Evolutionary conservation across 441 rosid species (phyloP).

Genomic region (Hypseocharis bilobata): DNA sequence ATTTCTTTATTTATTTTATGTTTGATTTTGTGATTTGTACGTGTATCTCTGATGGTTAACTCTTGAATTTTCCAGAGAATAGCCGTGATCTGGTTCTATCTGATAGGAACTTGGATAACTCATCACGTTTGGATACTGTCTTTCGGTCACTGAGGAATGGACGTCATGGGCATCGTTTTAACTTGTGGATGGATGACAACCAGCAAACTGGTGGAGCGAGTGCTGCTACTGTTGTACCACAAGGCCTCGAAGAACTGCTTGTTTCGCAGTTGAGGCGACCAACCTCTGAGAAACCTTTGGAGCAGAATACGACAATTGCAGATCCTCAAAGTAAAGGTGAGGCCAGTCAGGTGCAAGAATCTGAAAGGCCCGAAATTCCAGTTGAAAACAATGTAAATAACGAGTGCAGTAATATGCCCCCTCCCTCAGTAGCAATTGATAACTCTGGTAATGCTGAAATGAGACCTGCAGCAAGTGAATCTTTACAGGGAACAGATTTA

Average conservation of each 20-base stretch:
- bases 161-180: conserved; percentile 80
- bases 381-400: conserved; percentile 42
- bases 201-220: conserved; percentile 70
- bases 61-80: conserved; percentile 35
- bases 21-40: conserved; percentile 7
- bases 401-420: conserved; percentile 38
- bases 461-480: conserved; percentile 39
- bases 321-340: conserved; percentile 50
- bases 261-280: conserved; percentile 83
- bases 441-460: conserved; percentile 43
- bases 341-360: conserved; percentile 38
- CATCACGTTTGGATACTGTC: conserved; percentile 63
- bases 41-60: conserved; percentile 14
- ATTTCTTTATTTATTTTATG: too few species aligned
- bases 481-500: conserved; percentile 32
- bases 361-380: conserved; percentile 40
- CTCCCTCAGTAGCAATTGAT: conserved; percentile 35
- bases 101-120: conserved; percentile 50
- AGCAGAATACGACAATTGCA: conserved; percentile 36
- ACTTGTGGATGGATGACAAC: conserved; percentile 88
- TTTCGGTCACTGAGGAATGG: conserved; percentile 90
- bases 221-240: conserved; percentile 62
- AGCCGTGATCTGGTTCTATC: conserved; percentile 38
- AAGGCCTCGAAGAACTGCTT: conserved; percentile 88
- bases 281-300: conserved; percentile 49